Conservation (phyloP, 257 asterid species). For the Nicotiana undulata region DNA sequence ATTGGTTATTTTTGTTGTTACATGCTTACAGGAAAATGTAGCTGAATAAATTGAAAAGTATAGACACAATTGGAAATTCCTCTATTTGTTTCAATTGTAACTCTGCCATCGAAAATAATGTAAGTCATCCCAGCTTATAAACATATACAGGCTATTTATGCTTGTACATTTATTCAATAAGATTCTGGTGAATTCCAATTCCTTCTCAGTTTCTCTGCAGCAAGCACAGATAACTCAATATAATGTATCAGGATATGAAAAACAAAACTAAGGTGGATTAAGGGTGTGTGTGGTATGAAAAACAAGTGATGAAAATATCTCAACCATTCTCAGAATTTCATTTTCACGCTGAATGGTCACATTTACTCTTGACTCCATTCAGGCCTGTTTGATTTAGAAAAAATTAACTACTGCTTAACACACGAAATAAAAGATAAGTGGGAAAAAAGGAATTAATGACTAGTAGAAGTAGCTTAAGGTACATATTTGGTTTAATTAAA, state of each 20-base stretch:
- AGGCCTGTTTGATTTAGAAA: too few species aligned
- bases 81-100: not conserved
- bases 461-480: not conserved
- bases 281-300: too few species aligned
- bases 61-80: not conserved
- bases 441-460: not conserved
- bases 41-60: not conserved
- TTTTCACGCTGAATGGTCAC: too few species aligned
- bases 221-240: not conserved
- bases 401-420: not conserved
- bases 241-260: not conserved
- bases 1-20: not conserved
- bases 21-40: not conserved
- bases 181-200: not conserved
- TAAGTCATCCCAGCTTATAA: not conserved
- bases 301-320: not conserved
- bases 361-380: not conserved
- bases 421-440: not conserved
- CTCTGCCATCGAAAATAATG: not conserved
- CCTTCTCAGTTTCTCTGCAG: not conserved
- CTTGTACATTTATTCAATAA: not conserved
- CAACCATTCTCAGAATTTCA: too few species aligned
- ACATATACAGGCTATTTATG: not conserved
- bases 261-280: not conserved
- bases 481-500: not conserved